A percentile compares a stretch with the other conserved stretches of the same genome.
Conservation (phyloP, 805 yeast genomes). For the Schwanniomyces vanrijiae region DNA sequence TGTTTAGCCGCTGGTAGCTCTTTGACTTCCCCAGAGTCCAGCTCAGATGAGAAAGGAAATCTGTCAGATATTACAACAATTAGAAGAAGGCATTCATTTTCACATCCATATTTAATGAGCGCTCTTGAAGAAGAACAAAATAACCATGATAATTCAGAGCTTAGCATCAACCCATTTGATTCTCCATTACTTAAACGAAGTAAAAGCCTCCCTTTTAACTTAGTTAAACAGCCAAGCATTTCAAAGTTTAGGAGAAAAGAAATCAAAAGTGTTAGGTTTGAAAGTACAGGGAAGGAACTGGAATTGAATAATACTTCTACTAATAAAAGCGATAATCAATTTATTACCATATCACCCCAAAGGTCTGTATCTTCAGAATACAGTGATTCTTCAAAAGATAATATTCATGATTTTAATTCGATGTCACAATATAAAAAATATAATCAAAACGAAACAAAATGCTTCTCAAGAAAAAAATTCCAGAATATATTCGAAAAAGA, state of each 20-base stretch:
- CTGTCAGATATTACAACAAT: constrained; percentile 8
- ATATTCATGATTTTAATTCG: not conserved
- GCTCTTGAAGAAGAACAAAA: constrained; percentile 8
- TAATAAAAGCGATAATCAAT: not conserved
- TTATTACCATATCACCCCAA: constrained; percentile 1
- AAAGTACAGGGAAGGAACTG: constrained; percentile 2
- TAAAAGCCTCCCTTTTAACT: constrained; percentile 13
- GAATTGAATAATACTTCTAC: not conserved
- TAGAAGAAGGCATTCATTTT: constrained; percentile 13
- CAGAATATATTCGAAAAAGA: not conserved
- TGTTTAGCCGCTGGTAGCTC: constrained; percentile 1
- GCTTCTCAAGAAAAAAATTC: not conserved
- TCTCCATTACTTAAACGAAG: constrained; percentile 12
- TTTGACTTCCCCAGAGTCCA: not conserved
- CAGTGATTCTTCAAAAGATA: constrained; percentile 4
- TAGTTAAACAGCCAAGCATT: constrained; percentile 9
- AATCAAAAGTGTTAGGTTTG: constrained; percentile 10
- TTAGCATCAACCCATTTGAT: constrained; percentile 22
- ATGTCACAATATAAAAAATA: constrained; percentile 3
- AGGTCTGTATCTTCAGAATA: constrained; percentile 7
- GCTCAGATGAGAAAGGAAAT: constrained; percentile 3
- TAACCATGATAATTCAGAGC: constrained; percentile 11
- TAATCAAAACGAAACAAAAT: constrained; percentile 2
- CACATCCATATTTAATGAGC: constrained; percentile 3
- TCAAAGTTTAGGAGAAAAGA: constrained; percentile 8